Percentiles rank a stretch among this genome's conserved stretches.
Conservation (phyloP, 2,329 filamentous ascomycete species). For the Trichoderma guizhouense region DNA sequence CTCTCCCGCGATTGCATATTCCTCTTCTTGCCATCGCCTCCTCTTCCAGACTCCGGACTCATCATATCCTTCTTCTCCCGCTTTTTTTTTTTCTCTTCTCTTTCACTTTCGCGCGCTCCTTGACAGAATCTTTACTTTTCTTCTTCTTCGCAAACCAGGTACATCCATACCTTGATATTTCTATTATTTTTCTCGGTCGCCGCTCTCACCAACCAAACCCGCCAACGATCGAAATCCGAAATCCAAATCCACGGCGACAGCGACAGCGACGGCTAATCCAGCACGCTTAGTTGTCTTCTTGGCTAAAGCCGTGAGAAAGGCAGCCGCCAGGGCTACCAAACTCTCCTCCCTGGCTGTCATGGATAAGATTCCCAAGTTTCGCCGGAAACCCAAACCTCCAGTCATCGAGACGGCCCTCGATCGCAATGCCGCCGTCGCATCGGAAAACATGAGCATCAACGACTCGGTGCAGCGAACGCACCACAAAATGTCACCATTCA, state of each 20-base stretch:
- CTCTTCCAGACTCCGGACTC: background rate
- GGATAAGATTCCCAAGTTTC: constrained; percentile 43
- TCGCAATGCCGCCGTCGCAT: constrained; percentile 29
- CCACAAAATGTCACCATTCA: constrained; percentile 40
- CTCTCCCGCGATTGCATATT: background rate
- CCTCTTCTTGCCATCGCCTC: background rate
- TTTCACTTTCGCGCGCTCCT: constrained; percentile 2
- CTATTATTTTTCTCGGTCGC: background rate
- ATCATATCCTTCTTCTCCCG: background rate
- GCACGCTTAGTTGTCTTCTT: constrained; percentile 65
- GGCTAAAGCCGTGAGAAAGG: constrained; percentile 23
- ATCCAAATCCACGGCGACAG: background rate
- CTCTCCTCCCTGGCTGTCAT: constrained; percentile 26
- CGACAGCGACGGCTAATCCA: background rate
- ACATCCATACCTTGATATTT: background rate
- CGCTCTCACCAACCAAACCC: background rate
- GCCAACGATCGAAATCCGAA: constrained; percentile 22
- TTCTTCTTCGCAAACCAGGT: constrained; percentile 8
- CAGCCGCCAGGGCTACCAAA: constrained; percentile 31
- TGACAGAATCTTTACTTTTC: background rate
- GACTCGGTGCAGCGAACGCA: constrained; percentile 23
- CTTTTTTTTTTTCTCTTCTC: background rate
- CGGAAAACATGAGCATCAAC: constrained; percentile 26
- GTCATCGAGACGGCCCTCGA: constrained; percentile 41
- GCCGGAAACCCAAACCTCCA: constrained; percentile 43